A percentile compares a stretch with the other conserved stretches of the same genome.
Conservation (phyloP, 371 early-diverging fungal genomes). For the Paraphysoderma sedebokerense region DNA sequence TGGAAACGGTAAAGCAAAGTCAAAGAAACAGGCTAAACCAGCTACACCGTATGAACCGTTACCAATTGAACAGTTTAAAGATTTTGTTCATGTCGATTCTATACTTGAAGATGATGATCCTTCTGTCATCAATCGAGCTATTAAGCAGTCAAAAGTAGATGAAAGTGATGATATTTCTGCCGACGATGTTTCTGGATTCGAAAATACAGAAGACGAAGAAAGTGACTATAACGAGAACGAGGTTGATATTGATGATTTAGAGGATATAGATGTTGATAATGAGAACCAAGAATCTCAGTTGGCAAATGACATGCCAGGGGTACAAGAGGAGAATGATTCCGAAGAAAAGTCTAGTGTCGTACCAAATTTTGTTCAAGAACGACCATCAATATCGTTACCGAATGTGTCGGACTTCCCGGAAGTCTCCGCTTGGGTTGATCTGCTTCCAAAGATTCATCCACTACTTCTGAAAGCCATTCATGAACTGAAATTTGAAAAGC, state of each 20-base stretch:
- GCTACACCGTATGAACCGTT: background rate
- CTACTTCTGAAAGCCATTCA: conserved; percentile 43
- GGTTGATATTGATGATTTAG: conserved; percentile 16
- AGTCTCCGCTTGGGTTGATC: conserved; percentile 11
- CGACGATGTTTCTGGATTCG: conserved; percentile 1
- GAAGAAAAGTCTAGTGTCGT: conserved; percentile 4
- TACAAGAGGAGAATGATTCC: conserved; percentile 7
- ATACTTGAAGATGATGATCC: background rate
- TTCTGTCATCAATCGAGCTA: background rate
- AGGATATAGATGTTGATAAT: conserved; percentile 2
- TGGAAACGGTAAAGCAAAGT: background rate
- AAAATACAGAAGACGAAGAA: conserved; percentile 15
- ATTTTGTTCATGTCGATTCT: background rate
- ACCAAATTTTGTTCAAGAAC: background rate
- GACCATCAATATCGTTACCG: too few species aligned
- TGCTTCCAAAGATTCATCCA: conserved; percentile 20
- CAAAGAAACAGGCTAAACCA: background rate
- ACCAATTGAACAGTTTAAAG: background rate
- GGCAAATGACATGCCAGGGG: too few species aligned
- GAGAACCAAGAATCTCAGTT: conserved; percentile 4
- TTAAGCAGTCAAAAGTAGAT: background rate
- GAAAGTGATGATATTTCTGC: too few species aligned
- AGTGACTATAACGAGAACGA: conserved; percentile 13
- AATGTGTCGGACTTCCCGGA: background rate
- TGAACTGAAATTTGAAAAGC: conserved; percentile 49